Conservation (phyloP, 257 asterid genomes). For the Echium plantagineum region DNA sequence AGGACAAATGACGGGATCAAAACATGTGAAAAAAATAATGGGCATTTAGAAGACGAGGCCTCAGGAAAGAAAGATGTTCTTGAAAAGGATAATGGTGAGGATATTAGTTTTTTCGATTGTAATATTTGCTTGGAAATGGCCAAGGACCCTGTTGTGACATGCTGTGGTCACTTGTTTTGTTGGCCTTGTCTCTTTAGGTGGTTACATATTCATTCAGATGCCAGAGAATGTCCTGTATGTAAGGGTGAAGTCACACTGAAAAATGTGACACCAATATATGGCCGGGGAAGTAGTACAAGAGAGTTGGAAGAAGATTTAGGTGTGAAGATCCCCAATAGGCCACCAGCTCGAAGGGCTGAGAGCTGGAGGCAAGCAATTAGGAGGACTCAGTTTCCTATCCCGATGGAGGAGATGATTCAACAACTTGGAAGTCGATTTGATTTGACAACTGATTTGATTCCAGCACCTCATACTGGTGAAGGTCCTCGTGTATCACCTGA, state of each 20-base stretch:
- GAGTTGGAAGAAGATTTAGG: conserved; percentile 34
- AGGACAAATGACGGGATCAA: conserved; percentile 31
- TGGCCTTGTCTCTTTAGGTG: conserved; percentile 96
- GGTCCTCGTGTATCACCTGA: conserved; percentile 53
- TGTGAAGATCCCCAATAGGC: conserved; percentile 57
- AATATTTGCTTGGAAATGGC: conserved; percentile 90
- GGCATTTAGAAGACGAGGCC: conserved; percentile 31
- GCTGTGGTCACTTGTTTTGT: conserved; percentile 94
- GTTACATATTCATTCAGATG: conserved; percentile 82
- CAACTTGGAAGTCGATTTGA: conserved; percentile 50
- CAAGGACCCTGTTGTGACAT: conserved; percentile 87
- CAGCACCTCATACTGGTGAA: conserved; percentile 22
- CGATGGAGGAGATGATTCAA: conserved; percentile 85
- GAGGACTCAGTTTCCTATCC: conserved; percentile 53
- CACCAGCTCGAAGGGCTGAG: conserved; percentile 50
- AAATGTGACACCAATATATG: conserved; percentile 74
- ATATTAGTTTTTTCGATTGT: conserved; percentile 80
- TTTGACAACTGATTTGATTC: conserved; percentile 24
- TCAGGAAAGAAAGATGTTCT: conserved; percentile 49
- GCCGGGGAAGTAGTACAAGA: conserved; percentile 41
- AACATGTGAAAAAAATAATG: conserved; percentile 39
- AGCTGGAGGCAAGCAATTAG: conserved; percentile 57
- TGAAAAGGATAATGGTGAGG: conserved; percentile 45
- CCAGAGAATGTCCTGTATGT: conserved; percentile 90
- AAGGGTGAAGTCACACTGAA: conserved; percentile 83